Conservation (phyloP, 805 yeast genomes). For the Pichia exigua region DNA sequence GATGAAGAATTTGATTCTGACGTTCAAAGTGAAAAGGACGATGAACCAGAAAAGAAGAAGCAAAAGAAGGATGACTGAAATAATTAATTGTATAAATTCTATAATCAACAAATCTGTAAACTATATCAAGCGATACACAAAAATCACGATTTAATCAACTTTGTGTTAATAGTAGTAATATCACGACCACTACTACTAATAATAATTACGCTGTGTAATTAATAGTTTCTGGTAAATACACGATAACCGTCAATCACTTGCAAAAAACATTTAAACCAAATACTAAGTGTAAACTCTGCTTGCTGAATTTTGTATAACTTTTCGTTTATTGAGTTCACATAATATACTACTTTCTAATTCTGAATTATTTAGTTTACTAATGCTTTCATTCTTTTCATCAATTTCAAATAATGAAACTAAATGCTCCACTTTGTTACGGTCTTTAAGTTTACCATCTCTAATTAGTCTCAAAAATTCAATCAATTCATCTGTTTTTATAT, state of each 20-base stretch:
- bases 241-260: no score
- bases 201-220: no score
- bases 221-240: no score
- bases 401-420: conserved; percentile 10
- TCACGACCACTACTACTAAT: no score
- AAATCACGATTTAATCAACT: no score
- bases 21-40: conserved; percentile 29
- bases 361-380: conserved; percentile 7
- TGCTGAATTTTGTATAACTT: neutral
- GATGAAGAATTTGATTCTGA: conserved; percentile 69
- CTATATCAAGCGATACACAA: neutral
- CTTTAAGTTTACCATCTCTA: conserved; percentile 3
- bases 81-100: neutral
- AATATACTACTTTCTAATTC: conserved; percentile 1
- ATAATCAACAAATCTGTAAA: neutral
- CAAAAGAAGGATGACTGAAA: conserved; percentile 9
- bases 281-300: no score
- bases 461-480: neutral
- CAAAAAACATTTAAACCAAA: no score
- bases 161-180: no score
- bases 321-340: conserved; percentile 7
- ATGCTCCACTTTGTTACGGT: conserved; percentile 5
- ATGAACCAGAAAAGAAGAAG: conserved; percentile 13
- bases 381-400: neutral
- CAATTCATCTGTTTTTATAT: conserved; percentile 1